These are phyloP conservation scores for Phyllostachys edulis DNA, from an alignment of 176 grass and related monocot genomes.

Conservation along the genomic window DNA sequence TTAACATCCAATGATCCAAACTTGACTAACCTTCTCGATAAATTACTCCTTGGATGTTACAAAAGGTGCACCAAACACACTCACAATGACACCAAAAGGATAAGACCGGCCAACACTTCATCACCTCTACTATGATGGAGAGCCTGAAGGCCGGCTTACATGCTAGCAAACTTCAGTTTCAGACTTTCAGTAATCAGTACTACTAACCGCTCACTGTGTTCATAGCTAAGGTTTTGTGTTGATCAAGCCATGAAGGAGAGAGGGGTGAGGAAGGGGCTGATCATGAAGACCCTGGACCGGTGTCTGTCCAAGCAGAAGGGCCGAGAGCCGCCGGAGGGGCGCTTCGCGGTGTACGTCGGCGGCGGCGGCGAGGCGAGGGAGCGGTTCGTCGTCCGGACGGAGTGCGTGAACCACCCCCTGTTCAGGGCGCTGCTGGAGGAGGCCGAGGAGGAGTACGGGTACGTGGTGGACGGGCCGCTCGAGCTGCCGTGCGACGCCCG, in stretches of 20 bases:
- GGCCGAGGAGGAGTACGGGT: slow-evolving; percentile 47
- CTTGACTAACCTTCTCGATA: neutral
- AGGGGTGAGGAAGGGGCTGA: slow-evolving; percentile 19
- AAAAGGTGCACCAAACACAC: neutral
- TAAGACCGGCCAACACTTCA: neutral
- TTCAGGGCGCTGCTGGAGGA: slow-evolving; percentile 59
- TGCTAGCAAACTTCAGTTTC: neutral
- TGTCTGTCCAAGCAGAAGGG: slow-evolving; percentile 29
- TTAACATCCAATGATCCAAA: neutral
- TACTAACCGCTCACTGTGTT: neutral
- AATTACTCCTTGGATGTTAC: neutral
- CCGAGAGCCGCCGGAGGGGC: slow-evolving; percentile 26
- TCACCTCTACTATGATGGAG: neutral
- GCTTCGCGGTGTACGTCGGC: slow-evolving; percentile 56
- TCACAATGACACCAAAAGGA: neutral
- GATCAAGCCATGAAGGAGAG: neutral
- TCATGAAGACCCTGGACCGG: slow-evolving; percentile 46
- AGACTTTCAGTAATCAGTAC: neutral
- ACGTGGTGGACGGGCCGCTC: slow-evolving; percentile 36
- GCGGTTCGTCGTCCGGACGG: slow-evolving; percentile 51
- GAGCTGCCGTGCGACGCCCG: slow-evolving; percentile 47
- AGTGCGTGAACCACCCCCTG: slow-evolving; percentile 58
- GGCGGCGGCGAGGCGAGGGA: slow-evolving; percentile 34
- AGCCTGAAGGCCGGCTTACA: neutral
- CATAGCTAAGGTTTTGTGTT: neutral